Evolutionary conservation across 371 early-diverging fungal genomes (phyloP).

Genomic region (Mucor plumbeus): DNA sequence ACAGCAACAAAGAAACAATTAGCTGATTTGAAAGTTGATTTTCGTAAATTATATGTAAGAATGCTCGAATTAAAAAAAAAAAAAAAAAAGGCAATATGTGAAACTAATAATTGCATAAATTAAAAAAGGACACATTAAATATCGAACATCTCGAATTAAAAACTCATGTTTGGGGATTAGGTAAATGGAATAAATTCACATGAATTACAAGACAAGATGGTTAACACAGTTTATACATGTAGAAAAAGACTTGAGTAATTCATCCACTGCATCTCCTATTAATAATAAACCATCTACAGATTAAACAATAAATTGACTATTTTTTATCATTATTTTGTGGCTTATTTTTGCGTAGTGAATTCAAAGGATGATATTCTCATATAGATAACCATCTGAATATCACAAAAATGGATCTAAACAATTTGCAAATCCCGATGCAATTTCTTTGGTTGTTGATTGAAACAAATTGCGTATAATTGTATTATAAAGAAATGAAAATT

Average conservation of each 20-base stretch:
- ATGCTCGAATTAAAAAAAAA: background rate
- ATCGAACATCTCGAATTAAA: conserved; percentile 79
- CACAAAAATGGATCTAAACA: background rate
- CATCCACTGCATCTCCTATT: background rate
- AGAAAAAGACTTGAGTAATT: conserved; percentile 24
- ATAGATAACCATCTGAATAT: background rate
- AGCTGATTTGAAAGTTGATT: conserved; percentile 63
- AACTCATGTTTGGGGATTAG: conserved; percentile 78
- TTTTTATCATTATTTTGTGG: no score
- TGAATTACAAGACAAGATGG: background rate
- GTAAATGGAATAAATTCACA: conserved; percentile 22
- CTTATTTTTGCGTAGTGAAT: background rate
- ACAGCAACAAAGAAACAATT: conserved; percentile 74
- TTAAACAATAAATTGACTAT: no score
- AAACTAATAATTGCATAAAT: background rate
- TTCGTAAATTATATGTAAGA: conserved; percentile 70
- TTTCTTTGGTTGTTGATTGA: conserved; percentile 10
- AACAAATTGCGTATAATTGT: conserved; percentile 14
- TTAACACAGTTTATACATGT: no score
- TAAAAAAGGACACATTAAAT: conserved; percentile 62
- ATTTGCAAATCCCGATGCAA: conserved; percentile 10
- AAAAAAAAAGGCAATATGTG: background rate
- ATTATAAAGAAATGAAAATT: conserved; percentile 19
- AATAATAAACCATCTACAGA: no score
- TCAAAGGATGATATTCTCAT: no score